phyloP scores from a whole-genome alignment of 202 grass and related monocot genomes.

The Carex arenaria region DNA sequence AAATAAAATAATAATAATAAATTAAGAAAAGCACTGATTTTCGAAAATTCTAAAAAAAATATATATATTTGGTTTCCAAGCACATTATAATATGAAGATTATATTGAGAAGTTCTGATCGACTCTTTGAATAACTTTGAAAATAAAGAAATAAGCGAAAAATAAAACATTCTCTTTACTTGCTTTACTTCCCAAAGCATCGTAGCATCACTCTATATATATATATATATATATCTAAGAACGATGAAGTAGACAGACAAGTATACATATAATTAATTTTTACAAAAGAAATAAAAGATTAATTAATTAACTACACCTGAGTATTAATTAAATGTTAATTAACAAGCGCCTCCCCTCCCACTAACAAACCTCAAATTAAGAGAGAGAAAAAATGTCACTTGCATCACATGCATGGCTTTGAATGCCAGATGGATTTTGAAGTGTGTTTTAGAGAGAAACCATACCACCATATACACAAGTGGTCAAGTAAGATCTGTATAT shows the following conservation, averaged over 20 bases:
- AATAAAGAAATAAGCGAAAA: too few relatives aligned
- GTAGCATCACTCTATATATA: too few relatives aligned
- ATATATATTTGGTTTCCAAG: too few relatives aligned
- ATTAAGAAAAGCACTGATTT: too few relatives aligned
- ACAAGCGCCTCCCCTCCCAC: background rate
- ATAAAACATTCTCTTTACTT: too few relatives aligned
- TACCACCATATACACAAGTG: background rate
- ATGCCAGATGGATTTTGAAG: conserved; percentile 47
- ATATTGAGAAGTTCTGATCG: too few relatives aligned
- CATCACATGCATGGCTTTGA: conserved; percentile 45
- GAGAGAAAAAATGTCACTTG: background rate
- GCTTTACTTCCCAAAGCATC: too few relatives aligned
- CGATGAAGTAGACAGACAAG: background rate
- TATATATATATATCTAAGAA: background rate
- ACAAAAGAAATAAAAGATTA: background rate
- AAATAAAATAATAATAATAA: too few relatives aligned
- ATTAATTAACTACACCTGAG: background rate
- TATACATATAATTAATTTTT: background rate
- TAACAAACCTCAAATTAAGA: background rate
- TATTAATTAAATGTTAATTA: background rate
- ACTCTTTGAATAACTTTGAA: too few relatives aligned
- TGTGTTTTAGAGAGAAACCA: conserved; percentile 1
- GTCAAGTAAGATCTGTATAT: background rate
- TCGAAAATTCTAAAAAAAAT: too few relatives aligned
- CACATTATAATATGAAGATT: too few relatives aligned